Conservation (phyloP, 179 eudicot species). For the Heliamphora pulchella region DNA sequence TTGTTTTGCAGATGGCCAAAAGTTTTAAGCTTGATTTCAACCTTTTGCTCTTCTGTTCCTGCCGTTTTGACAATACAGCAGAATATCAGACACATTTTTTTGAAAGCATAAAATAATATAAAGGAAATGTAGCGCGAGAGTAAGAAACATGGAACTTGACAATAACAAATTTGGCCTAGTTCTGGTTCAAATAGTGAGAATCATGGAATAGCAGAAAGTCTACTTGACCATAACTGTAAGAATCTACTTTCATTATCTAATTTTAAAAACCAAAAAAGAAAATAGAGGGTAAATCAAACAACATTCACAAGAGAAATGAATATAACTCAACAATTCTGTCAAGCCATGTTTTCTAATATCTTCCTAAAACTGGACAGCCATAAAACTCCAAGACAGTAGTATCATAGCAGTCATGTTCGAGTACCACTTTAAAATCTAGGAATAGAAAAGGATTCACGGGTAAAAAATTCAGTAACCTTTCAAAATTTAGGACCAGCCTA, state of each 20-base stretch:
- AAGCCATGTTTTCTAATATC: not conserved
- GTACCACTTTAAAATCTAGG: not conserved
- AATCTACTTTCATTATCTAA: not conserved
- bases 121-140: not conserved
- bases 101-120: not conserved
- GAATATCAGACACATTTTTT: not conserved
- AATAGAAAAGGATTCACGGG: not conserved
- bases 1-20: slow-evolving; percentile 35
- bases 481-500: not conserved
- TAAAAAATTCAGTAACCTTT: not conserved
- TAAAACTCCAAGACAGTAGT: not conserved
- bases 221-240: not conserved
- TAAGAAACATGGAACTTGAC: slow-evolving; percentile 7
- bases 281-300: not conserved
- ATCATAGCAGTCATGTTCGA: not conserved
- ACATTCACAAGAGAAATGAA: not conserved
- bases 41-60: slow-evolving; percentile 66
- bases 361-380: not conserved
- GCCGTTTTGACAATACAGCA: slow-evolving; percentile 21
- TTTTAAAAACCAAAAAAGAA: no score
- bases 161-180: not conserved
- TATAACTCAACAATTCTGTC: not conserved
- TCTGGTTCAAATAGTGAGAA: not conserved
- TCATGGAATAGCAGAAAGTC: not conserved
- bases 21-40: slow-evolving; percentile 56